A percentile compares a stretch with the other conserved stretches of the same genome.
Evolutionary conservation across 2,329 filamentous ascomycete genomes (phyloP).

Genomic region (Aspergillaceae sp.): DNA sequence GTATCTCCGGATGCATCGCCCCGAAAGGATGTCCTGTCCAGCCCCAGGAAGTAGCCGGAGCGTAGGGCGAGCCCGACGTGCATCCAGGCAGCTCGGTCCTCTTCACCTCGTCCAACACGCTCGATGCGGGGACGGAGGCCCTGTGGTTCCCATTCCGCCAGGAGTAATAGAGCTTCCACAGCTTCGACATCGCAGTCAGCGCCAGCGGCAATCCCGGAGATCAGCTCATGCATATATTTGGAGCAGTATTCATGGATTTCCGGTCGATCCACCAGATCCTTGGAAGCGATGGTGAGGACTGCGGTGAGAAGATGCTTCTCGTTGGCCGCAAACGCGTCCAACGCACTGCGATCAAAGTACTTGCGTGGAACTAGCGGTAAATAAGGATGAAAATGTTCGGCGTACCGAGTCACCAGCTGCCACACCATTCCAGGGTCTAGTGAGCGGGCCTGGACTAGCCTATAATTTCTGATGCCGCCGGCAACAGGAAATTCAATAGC

Average conservation of each 20-base stretch:
- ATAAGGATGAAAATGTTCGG: slow-evolving; percentile 59
- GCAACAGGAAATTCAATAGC: slow-evolving; percentile 18
- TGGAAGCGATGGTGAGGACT: slow-evolving; percentile 61
- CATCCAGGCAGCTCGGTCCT: slow-evolving; percentile 70
- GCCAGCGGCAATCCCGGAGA: slow-evolving; percentile 58
- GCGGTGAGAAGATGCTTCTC: slow-evolving; percentile 62
- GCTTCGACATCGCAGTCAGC: slow-evolving; percentile 61
- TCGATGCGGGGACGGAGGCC: slow-evolving; percentile 52
- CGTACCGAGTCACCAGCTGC: slow-evolving; percentile 50
- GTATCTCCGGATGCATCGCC: slow-evolving; percentile 53
- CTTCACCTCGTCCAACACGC: slow-evolving; percentile 60
- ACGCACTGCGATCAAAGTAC: slow-evolving; percentile 47
- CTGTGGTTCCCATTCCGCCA: slow-evolving; percentile 67
- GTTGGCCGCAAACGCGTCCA: slow-evolving; percentile 49
- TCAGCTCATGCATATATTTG: slow-evolving; percentile 60
- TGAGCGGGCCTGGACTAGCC: slow-evolving; percentile 36
- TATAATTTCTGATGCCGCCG: slow-evolving; percentile 34
- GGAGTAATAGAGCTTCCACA: slow-evolving; percentile 59
- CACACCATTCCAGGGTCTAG: slow-evolving; percentile 44
- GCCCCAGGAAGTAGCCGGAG: slow-evolving; percentile 60
- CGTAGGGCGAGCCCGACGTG: slow-evolving; percentile 62
- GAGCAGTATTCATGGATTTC: slow-evolving; percentile 58
- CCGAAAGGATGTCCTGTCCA: slow-evolving; percentile 60
- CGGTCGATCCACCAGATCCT: slow-evolving; percentile 58
- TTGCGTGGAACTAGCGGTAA: slow-evolving; percentile 58